Base-by-base conservation (phyloP, 129 eudicot genomes). In the Rutidosis leptorrhynchoides region DNA sequence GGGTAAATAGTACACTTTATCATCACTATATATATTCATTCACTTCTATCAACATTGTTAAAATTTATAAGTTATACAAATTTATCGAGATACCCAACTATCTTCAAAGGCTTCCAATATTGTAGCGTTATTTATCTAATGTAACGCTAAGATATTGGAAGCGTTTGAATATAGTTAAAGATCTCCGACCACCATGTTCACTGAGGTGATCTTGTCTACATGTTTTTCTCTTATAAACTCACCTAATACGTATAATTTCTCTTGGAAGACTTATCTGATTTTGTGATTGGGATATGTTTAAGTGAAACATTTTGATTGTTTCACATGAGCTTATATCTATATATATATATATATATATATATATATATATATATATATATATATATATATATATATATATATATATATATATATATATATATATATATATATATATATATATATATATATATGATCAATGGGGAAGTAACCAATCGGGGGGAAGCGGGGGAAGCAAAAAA, bases 81-180 rank as follows among this genome's bases (percentile, higher is more conserved):
- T n/a, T n/a, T n/a, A 11, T 29, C 33, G 42, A 71, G 70, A 52
- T 72, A 40, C 25, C 3, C 35, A 74, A 65, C 60, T 27, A 48
- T 68, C 61, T 73, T 74, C 78, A 65, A 74, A 54, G 78, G 73
- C 58, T 28, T 65, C 73, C 78, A 74, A 74, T 74, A 74, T 66
- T 30, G 42, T 59, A 57, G 52, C 32, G 24, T 20, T 17, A 29
- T 10, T 5, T 7, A 11, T 21, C 23, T 26, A 14, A 10, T 37
- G 1, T 7, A 8, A 20, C 9, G 45, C 42, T 45, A 48, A 22
- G 27, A 66, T 74, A 66, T 74, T 74, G 73, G 68, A 56, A 46
- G 61, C 33, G 53, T 58, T 57, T 17, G 61, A 65, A 67, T 52
- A 53, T 51, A 5, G 67, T 65, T 74, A 17, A 54, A 65, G 57